A percentile compares a stretch with the other conserved stretches of the same genome.
These are phyloP conservation scores for Halophytophthora polymorphica DNA, from an alignment of 352 stramenopile species.

Conservation along the genomic window DNA sequence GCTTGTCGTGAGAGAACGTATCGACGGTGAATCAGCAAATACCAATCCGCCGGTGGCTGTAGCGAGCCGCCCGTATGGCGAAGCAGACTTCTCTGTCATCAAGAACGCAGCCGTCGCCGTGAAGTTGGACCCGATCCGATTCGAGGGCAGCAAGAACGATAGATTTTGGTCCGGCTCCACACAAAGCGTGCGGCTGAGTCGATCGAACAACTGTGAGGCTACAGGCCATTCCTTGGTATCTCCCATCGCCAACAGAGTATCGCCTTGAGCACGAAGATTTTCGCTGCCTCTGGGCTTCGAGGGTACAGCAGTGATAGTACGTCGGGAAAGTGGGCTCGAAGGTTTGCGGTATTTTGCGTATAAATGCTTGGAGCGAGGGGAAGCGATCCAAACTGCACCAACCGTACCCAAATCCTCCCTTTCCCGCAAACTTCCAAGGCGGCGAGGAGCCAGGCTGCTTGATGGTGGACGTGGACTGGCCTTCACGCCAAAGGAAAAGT, in stretches of 20 bases:
- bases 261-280: neutral
- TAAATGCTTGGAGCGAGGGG: slow-evolving; percentile 17
- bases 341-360: slow-evolving; percentile 11
- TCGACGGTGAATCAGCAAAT: slow-evolving; percentile 9
- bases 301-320: neutral
- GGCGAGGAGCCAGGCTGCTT: too few relatives aligned
- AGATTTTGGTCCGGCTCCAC: slow-evolving; percentile 67
- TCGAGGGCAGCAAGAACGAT: slow-evolving; percentile 53
- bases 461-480: slow-evolving; percentile 14
- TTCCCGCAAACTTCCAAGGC: too few relatives aligned
- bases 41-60: slow-evolving; percentile 9
- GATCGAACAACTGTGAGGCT: slow-evolving; percentile 51
- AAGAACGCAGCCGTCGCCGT: slow-evolving; percentile 39
- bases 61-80: slow-evolving; percentile 9
- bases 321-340: slow-evolving; percentile 7
- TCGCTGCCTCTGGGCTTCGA: neutral
- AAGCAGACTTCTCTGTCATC: slow-evolving; percentile 38
- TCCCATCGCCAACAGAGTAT: neutral
- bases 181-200: slow-evolving; percentile 60
- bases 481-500: slow-evolving; percentile 29
- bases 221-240: slow-evolving; percentile 3
- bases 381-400: slow-evolving; percentile 3
- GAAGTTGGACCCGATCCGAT: slow-evolving; percentile 76
- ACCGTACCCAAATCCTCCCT: neutral
- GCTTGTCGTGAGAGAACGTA: neutral